phyloP scores from a whole-genome alignment of 208 protist species.

The Acanthamoeba royreba region DNA sequence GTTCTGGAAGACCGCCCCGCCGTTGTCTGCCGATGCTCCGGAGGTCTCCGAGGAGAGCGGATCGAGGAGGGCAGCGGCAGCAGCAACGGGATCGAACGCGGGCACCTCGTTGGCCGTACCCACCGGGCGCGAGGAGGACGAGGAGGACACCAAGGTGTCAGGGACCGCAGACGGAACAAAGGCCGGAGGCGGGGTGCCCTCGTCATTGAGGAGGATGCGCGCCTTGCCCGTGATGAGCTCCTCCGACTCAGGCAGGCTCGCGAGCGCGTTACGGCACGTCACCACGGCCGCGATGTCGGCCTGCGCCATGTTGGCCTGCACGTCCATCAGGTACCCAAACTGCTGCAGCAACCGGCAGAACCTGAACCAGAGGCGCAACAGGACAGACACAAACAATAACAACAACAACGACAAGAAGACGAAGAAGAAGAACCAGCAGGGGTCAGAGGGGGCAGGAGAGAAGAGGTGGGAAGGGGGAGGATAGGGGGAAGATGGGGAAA shows the following conservation, averaged over 20 bases:
- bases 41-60: no score
- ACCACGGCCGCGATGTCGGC: not conserved
- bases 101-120: not conserved
- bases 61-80: not conserved
- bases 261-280: not conserved
- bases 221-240: not conserved
- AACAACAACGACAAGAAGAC: no score
- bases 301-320: not conserved
- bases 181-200: not conserved
- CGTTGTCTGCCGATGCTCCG: no score
- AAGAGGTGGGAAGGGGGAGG: no score
- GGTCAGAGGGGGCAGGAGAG: no score
- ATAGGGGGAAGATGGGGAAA: no score
- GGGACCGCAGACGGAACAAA: not conserved
- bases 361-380: no score
- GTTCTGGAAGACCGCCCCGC: not conserved
- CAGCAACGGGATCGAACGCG: not conserved
- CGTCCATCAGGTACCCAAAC: not conserved
- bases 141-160: not conserved
- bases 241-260: not conserved
- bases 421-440: no score
- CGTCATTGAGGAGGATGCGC: not conserved
- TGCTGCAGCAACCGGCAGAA: conserved; percentile 5
- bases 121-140: not conserved
- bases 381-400: no score